A percentile compares a stretch with the other conserved stretches of the same genome.
Evolutionary conservation across 1,139 yeast species (phyloP).

Genomic region (Hansenula lynferdii): DNA sequence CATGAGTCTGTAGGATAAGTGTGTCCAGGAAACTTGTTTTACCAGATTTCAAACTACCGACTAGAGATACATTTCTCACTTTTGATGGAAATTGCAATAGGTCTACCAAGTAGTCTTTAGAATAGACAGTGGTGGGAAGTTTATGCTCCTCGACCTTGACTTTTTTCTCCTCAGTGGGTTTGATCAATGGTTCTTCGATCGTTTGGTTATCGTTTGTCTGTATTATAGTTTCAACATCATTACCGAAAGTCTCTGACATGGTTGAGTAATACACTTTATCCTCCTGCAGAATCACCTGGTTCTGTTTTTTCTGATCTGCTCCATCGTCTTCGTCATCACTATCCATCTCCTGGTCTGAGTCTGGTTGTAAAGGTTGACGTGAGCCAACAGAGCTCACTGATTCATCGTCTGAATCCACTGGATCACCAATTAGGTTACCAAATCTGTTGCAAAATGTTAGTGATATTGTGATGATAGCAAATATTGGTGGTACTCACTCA

Average conservation of each 20-base stretch:
- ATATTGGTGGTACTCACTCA: constrained; percentile 38
- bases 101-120: constrained; percentile 56
- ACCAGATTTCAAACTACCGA: constrained; percentile 86
- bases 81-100: constrained; percentile 55
- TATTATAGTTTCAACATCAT: constrained; percentile 59
- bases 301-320: constrained; percentile 16
- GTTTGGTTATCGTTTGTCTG: constrained; percentile 53
- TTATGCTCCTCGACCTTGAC: constrained; percentile 46
- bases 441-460: constrained; percentile 28
- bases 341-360: constrained; percentile 13
- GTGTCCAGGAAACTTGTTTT: constrained; percentile 78
- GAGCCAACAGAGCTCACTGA: constrained; percentile 9
- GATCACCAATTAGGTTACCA: constrained; percentile 66
- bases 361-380: constrained; percentile 8
- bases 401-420: constrained; percentile 41
- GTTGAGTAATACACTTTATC: constrained; percentile 40
- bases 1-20: constrained; percentile 62
- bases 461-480: background rate
- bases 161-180: constrained; percentile 41
- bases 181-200: constrained; percentile 60
- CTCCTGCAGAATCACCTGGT: constrained; percentile 36
- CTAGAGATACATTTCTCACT: constrained; percentile 70
- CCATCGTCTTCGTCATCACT: constrained; percentile 20
- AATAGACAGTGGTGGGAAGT: constrained; percentile 57
- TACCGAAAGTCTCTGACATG: constrained; percentile 42